phyloP scores from a whole-genome alignment of 1,284 basidiomycete genomes.

The Apiotrichum montevideense region DNA sequence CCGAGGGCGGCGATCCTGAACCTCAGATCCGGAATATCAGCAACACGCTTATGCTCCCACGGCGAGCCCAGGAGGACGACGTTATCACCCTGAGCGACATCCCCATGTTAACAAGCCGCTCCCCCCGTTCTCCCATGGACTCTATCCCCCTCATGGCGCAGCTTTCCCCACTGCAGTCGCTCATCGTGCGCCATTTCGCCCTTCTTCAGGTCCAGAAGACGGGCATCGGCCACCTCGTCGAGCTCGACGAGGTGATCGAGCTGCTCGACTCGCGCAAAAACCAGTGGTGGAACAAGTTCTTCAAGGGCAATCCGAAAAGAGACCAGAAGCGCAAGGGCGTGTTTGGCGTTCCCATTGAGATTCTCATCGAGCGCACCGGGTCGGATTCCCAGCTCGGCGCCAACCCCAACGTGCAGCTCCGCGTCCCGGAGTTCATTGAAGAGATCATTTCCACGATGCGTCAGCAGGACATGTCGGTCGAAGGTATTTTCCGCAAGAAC shows the following conservation, averaged over 20 bases:
- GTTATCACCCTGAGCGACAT: slow-evolving; percentile 81
- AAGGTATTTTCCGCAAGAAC: slow-evolving; percentile 98
- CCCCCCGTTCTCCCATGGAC: slow-evolving; percentile 38
- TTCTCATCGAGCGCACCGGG: slow-evolving; percentile 90
- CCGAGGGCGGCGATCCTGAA: slow-evolving; percentile 53
- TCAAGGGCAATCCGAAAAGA: slow-evolving; percentile 80
- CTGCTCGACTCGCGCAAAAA: slow-evolving; percentile 88
- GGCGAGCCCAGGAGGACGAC: slow-evolving; percentile 9
- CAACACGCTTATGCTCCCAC: slow-evolving; percentile 60
- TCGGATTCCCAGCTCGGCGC: slow-evolving; percentile 81
- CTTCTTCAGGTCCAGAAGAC: slow-evolving; percentile 66
- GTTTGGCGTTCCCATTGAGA: slow-evolving; percentile 87
- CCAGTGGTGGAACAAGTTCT: slow-evolving; percentile 94
- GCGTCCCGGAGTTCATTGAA: slow-evolving; percentile 95
- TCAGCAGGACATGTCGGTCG: slow-evolving; percentile 99
- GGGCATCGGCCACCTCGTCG: slow-evolving; percentile 71
- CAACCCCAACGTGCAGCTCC: slow-evolving; percentile 73
- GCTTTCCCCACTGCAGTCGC: slow-evolving; percentile 73
- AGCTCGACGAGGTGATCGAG: slow-evolving; percentile 88
- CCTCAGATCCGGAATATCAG: slow-evolving; percentile 34
- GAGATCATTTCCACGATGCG: slow-evolving; percentile 97
- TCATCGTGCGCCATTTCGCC: slow-evolving; percentile 88
- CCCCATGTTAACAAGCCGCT: slow-evolving; percentile 68
- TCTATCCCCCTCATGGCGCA: slow-evolving; percentile 75
- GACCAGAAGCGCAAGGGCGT: slow-evolving; percentile 87